Base-by-base conservation (phyloP, 805 yeast genomes). In the Monosporozyma yasuniensis region DNA sequence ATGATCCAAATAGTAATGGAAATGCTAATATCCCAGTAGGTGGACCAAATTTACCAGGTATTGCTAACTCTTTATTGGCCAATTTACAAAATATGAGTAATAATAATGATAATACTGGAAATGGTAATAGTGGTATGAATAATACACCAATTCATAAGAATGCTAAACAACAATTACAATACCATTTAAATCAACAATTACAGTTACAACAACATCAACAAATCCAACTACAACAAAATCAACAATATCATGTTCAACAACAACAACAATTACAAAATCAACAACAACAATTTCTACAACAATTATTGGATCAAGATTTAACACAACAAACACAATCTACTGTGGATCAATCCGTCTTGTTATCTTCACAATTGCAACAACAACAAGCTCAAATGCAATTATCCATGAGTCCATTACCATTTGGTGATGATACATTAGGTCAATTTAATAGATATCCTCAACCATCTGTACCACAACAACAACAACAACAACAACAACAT, bases 251-350 rank as follows among this genome's bases (percentile, higher is more conserved):
- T 35, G 59, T 52, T 30, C 55, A 52, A 23, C 56, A 52, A 19
- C 64, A 54, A 25, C 56, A 60, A 48, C 42, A 32, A 23, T 60
- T 56, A 50, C 67, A 56, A 47, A 54, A 50, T 47, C 64, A 58
- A 35, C 65, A 55, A 44, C 54, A 53, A 25, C 55, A 53, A 45
- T 39, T 53, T 11, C 43, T 53, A 28, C 52, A 53, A 43, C 54
- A 53, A 46, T 43, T 53, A 9, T 43, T 53, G 14, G 47, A 46
- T 10, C 52, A 51, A 41, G 54, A 53, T 30, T 48, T 42, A 19
- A 18, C 54, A 10, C 53, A 50, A 44, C 54, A 50, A 28, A 38
- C 46, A 9, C 47, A 49, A 32, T 43, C 50, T 4, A 42, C 47
- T 21, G 51, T 51, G 2, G 50, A 49, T 18, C 54, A 53, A 10